Conservation (phyloP, 257 asterid species). For the Solanum clarkiae region DNA sequence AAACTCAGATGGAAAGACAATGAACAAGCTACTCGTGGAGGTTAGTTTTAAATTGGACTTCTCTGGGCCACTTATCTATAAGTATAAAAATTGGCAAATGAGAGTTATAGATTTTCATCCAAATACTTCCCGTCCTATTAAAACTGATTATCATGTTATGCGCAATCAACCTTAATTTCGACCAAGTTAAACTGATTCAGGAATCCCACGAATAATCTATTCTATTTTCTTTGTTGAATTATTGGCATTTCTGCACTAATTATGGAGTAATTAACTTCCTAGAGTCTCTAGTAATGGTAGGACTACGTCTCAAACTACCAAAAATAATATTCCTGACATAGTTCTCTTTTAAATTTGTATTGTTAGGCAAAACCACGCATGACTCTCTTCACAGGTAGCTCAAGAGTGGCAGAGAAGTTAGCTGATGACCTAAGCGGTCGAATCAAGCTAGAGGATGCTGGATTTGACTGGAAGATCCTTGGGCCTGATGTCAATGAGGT, state of each 20-base stretch:
- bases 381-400: slow-evolving; percentile 97
- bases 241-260: not conserved
- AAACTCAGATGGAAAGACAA: slow-evolving; percentile 76
- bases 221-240: not conserved
- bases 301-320: not conserved
- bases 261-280: not conserved
- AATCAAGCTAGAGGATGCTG: slow-evolving; percentile 87
- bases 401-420: slow-evolving; percentile 86
- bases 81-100: not conserved
- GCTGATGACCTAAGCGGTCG: slow-evolving; percentile 77
- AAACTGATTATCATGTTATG: not conserved
- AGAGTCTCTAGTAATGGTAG: not conserved
- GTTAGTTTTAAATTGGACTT: slow-evolving; percentile 23
- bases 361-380: slow-evolving; percentile 80
- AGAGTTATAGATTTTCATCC: not conserved
- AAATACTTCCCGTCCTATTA: not conserved
- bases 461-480: slow-evolving; percentile 96
- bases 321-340: not conserved
- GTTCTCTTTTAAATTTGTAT: not conserved
- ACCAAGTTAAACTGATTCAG: not conserved
- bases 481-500: slow-evolving; percentile 97
- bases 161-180: not conserved
- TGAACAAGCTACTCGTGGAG: slow-evolving; percentile 85
- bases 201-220: not conserved
- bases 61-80: not conserved